These are phyloP conservation scores for Truncatella angustata DNA, from an alignment of 2,329 filamentous ascomycete genomes.

Conservation along the genomic window DNA sequence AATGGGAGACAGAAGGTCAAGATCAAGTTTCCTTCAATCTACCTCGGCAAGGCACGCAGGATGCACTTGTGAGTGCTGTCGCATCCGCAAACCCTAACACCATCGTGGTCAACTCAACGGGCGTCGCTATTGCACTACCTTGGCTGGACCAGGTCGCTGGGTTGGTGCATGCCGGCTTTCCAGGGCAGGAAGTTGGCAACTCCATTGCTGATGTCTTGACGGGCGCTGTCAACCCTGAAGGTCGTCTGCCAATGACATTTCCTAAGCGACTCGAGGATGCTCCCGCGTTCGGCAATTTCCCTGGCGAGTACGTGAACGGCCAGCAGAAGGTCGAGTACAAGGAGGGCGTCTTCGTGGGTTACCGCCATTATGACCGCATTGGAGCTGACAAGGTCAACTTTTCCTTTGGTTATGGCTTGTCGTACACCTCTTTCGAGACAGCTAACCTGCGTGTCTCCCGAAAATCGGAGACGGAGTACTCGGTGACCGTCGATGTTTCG, in stretches of 20 bases:
- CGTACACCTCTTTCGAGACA: conserved; percentile 53
- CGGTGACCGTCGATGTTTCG: conserved; percentile 51
- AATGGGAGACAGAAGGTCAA: conserved; percentile 52
- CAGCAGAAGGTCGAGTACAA: conserved; percentile 62
- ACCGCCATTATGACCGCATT: conserved; percentile 65
- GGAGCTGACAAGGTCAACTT: conserved; percentile 57
- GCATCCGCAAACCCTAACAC: conserved; percentile 57
- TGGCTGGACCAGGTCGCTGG: conserved; percentile 56
- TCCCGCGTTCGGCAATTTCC: conserved; percentile 63
- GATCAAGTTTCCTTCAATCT: conserved; percentile 73
- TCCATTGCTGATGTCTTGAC: conserved; percentile 66
- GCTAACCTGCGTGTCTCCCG: conserved; percentile 40
- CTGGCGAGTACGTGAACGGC: conserved; percentile 39
- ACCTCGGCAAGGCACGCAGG: conserved; percentile 59
- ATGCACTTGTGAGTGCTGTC: conserved; percentile 56
- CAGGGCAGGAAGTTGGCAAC: conserved; percentile 68
- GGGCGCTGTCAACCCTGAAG: conserved; percentile 62
- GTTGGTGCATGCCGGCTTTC: conserved; percentile 66
- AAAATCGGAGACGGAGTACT: conserved; percentile 36
- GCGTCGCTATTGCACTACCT: conserved; percentile 60
- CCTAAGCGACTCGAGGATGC: conserved; percentile 60
- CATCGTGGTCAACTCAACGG: conserved; percentile 62
- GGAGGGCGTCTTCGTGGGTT: conserved; percentile 70
- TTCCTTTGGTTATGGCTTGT: conserved; percentile 64
- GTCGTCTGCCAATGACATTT: conserved; percentile 63